These are phyloP conservation scores for Themeda triandra DNA, from an alignment of 176 grass and related monocot genomes.

Conservation along the genomic window DNA sequence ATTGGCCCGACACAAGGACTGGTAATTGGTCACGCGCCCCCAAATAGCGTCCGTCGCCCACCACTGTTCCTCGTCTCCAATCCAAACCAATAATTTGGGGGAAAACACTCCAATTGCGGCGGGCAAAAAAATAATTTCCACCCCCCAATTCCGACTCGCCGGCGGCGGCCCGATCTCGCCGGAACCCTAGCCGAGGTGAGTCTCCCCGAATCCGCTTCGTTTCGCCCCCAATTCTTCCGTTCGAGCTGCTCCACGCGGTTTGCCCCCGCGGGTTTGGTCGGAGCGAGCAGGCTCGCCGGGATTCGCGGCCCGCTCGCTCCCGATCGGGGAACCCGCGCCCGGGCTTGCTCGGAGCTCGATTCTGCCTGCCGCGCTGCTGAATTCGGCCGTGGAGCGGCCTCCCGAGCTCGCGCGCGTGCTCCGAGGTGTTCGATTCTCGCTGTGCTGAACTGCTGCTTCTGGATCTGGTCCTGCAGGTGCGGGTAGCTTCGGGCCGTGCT, in stretches of 20 bases:
- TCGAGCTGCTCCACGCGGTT: neutral
- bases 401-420: neutral
- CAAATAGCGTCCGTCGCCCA: neutral
- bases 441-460: conserved; percentile 19
- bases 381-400: neutral
- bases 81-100: conserved; percentile 29
- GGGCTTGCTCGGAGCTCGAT: neutral
- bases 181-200: conserved; percentile 33
- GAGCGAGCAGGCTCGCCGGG: neutral
- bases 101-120: conserved; percentile 16
- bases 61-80: conserved; percentile 24
- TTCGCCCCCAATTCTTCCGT: neutral
- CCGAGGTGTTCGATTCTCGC: neutral
- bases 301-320: neutral
- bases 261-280: neutral
- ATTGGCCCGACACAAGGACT: neutral
- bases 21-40: conserved; percentile 11
- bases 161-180: neutral
- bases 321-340: neutral
- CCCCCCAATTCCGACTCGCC: neutral
- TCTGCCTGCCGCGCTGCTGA: neutral
- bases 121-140: neutral
- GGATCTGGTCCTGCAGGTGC: conserved; percentile 36
- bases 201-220: neutral
- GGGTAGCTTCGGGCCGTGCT: neutral